Base-by-base conservation (phyloP, 2,329 filamentous ascomycete genomes). In the Monosporascus sp. region DNA sequence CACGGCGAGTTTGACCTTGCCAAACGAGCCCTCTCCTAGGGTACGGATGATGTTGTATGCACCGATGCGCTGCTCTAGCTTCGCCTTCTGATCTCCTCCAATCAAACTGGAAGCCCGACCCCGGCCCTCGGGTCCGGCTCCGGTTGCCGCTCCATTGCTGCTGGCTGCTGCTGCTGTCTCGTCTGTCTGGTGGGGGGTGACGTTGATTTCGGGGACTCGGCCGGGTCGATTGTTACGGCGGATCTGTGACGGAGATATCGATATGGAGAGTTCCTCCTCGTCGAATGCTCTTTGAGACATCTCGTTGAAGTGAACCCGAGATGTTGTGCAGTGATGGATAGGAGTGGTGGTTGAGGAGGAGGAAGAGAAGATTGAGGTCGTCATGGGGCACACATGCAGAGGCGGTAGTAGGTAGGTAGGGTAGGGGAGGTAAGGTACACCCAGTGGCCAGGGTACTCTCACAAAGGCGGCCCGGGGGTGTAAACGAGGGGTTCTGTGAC, bases 1-100 rank as follows among this genome's bases (percentile, higher is more conserved):
- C 43, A 92, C 88, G 22, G 94, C 94, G 64, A 99, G 83, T 78
- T 97, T 97, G 70, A 99, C 94, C 76, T 99, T 99, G 64, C 94
- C 94, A 70, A 99, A 99, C 3, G 92, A 97, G 47, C 94, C 94
- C 74, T 99, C 94, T 53, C 94, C 94, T 16, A 99, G 81, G 17
- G 93, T 97, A 70, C 86, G 87, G 63, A 96, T 80, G 53, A 97
- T 87, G 64, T 88, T 89, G 77, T 99, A 99, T 72, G 92, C 89
- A 60, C 91, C 91, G 66, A 97, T 85, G 61, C 93, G 86, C 76
- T 93, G 88, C 75, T 89, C 90, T 59, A 85, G 82, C 74, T 81
- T 86, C 75, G 71, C 69, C 67, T 75, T 78, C 54, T 80, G 68
- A 67, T 70, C 63, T 64, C 72, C 63, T 63, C 67, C 60, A 47